Evolutionary conservation across 495 filamentous ascomycete species (phyloP).

Genomic region (Penicillium goetzii): DNA sequence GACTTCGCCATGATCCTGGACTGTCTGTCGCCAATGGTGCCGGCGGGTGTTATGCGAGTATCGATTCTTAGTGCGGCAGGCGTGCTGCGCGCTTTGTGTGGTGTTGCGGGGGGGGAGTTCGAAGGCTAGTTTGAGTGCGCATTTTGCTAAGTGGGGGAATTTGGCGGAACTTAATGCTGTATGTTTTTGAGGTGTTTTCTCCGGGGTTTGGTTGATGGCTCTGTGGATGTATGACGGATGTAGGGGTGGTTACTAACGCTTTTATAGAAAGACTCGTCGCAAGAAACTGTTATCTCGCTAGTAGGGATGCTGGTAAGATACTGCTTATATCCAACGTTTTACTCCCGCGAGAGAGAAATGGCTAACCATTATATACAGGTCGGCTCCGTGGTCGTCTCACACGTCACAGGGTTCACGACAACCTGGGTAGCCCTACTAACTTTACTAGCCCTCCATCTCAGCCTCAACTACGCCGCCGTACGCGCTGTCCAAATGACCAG

Average conservation of each 20-base stretch:
- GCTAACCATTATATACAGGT: conserved; percentile 43
- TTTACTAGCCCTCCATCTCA: conserved; percentile 74
- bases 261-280: conserved; percentile 84
- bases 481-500: conserved; percentile 79
- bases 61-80: conserved; percentile 74
- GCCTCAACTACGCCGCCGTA: conserved; percentile 84
- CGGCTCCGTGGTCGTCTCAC: conserved; percentile 78
- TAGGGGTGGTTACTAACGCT: conserved; percentile 5
- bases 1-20: conserved; percentile 89
- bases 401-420: conserved; percentile 67
- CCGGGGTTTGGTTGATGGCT: not conserved
- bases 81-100: conserved; percentile 79
- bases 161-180: conserved; percentile 91
- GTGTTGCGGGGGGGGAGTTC: conserved; percentile 83
- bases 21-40: conserved; percentile 79
- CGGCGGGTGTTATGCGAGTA: conserved; percentile 64
- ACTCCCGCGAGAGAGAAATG: not conserved
- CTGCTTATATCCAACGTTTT: not conserved
- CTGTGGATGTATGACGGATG: not conserved
- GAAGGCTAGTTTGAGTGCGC: conserved; percentile 88
- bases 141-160: conserved; percentile 90
- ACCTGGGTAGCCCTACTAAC: conserved; percentile 77
- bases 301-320: conserved; percentile 78
- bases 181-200: conserved; percentile 32
- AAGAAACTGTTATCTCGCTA: conserved; percentile 92